Percentiles rank a stretch among this genome's conserved stretches.
phyloP scores from a whole-genome alignment of 768 basidiomycete genomes.

The Rhizopogon roseolus region DNA sequence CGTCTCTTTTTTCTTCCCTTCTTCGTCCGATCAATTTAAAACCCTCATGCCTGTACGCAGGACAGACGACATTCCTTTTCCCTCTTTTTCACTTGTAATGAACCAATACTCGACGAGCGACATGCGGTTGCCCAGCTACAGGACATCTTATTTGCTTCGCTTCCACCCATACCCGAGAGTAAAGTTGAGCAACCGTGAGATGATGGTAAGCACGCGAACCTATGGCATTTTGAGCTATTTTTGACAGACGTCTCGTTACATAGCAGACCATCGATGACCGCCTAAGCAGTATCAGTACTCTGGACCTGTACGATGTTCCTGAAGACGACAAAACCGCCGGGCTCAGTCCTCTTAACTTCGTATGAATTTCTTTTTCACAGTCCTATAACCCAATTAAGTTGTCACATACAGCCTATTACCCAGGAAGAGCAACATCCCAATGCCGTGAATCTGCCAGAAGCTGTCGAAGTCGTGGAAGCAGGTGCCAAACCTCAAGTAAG shows the following conservation, averaged over 20 bases:
- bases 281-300: not conserved
- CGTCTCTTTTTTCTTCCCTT: not conserved
- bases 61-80: not conserved
- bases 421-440: conserved; percentile 9
- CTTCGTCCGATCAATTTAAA: not conserved
- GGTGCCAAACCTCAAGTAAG: conserved; percentile 3
- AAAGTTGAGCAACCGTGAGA: conserved; percentile 19
- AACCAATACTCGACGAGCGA: conserved; percentile 12
- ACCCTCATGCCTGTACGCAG: conserved; percentile 1
- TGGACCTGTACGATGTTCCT: not conserved
- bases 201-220: conserved; percentile 11
- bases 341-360: not conserved
- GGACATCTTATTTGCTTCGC: conserved; percentile 23
- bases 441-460: conserved; percentile 1
- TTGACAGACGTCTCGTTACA: not conserved
- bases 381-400: not conserved
- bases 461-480: conserved; percentile 1
- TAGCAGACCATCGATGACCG: conserved; percentile 8
- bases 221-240: not conserved
- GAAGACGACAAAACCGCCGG: not conserved
- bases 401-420: not conserved
- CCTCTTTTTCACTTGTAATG: not conserved
- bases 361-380: not conserved
- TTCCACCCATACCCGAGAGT: conserved; percentile 26
- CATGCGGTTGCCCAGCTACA: conserved; percentile 15